Conservation (phyloP, 306 rosid species). For the Rubus parviflorus region DNA sequence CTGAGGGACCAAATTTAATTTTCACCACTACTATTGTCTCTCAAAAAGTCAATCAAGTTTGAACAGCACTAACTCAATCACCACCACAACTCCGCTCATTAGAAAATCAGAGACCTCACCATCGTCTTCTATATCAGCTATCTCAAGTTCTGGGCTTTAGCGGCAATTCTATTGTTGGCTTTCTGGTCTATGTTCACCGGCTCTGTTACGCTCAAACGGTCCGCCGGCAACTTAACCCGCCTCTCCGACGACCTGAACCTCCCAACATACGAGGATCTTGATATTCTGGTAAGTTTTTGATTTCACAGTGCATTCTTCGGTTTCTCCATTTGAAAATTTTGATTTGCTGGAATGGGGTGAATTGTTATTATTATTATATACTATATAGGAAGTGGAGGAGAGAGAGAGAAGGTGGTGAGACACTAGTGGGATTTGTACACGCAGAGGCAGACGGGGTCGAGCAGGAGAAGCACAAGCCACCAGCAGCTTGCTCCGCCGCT, state of each 20-base stretch:
- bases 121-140: conserved; percentile 20
- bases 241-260: conserved; percentile 37
- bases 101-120: conserved; percentile 29
- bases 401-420: conserved; percentile 64
- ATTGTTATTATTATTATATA: no score
- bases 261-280: conserved; percentile 52
- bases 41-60: no score
- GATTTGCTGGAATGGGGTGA: no score
- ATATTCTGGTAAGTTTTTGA: conserved; percentile 50
- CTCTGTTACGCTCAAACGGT: conserved; percentile 76
- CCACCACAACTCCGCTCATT: background rate
- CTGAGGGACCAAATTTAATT: no score
- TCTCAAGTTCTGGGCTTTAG: conserved; percentile 56
- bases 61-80: no score
- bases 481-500: no score
- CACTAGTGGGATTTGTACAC: conserved; percentile 84
- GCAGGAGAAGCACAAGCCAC: conserved; percentile 4
- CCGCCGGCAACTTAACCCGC: conserved; percentile 39
- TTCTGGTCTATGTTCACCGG: conserved; percentile 79
- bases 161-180: conserved; percentile 56
- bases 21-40: no score
- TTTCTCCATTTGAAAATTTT: no score
- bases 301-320: no score
- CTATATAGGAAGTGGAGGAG: conserved; percentile 71
- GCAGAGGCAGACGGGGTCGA: conserved; percentile 19